These are phyloP conservation scores for Saccharum spontaneum DNA, from an alignment of 176 grass and related monocot species.

Conservation along the genomic window DNA sequence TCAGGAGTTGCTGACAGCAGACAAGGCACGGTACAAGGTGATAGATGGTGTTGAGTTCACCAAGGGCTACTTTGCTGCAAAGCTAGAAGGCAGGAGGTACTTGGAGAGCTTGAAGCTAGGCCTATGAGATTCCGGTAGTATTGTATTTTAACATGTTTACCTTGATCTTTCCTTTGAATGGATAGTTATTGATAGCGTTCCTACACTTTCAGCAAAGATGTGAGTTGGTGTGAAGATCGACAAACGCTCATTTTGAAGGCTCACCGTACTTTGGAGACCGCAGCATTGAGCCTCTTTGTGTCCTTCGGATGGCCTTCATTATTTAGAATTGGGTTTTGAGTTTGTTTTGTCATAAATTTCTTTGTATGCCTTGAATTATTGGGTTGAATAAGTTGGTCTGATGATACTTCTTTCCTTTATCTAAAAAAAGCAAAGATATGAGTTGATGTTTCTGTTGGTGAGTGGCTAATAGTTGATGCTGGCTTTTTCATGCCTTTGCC, in stretches of 20 bases:
- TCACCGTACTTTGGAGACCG: not conserved
- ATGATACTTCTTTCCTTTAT: not conserved
- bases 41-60: conserved; percentile 37
- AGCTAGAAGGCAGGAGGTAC: conserved; percentile 50
- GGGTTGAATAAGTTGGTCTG: not conserved
- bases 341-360: not conserved
- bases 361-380: not conserved
- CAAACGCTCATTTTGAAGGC: not conserved
- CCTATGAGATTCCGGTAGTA: conserved; percentile 5
- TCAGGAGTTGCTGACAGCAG: conserved; percentile 30
- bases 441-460: not conserved
- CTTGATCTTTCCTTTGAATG: not conserved
- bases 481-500: not conserved
- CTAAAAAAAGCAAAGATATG: too few relatives aligned
- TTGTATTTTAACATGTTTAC: not conserved
- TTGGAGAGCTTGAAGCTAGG: conserved; percentile 52
- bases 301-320: not conserved
- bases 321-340: not conserved
- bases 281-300: not conserved
- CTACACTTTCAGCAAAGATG: not conserved
- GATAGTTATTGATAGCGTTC: not conserved
- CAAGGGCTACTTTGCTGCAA: conserved; percentile 50
- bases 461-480: not conserved
- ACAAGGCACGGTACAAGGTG: conserved; percentile 32
- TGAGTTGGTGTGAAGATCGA: not conserved